A percentile compares a stretch with the other conserved stretches of the same genome.
These are phyloP conservation scores for Malassezia dermatis DNA, from an alignment of 1,284 basidiomycete genomes.

Conservation along the genomic window DNA sequence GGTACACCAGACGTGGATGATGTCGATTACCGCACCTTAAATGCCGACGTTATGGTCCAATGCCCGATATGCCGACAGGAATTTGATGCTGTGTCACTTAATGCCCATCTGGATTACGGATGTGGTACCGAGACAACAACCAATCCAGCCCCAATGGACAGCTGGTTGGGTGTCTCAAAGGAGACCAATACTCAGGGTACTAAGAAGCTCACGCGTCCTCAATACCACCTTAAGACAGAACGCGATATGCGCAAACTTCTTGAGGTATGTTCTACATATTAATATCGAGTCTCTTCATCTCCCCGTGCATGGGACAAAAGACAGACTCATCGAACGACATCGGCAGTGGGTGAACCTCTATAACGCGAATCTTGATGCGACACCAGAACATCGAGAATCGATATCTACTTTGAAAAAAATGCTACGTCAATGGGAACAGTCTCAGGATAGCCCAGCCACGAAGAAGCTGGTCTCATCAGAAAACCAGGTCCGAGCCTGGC, in stretches of 20 bases:
- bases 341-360: constrained; percentile 43
- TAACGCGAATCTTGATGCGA: constrained; percentile 43
- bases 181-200: constrained; percentile 8
- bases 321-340: constrained; percentile 31
- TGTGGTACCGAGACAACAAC: constrained; percentile 23
- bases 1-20: constrained; percentile 5
- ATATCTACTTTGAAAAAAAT: constrained; percentile 22
- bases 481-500: constrained; percentile 9
- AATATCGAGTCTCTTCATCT: constrained; percentile 18
- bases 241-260: constrained; percentile 34
- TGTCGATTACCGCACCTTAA: constrained; percentile 10
- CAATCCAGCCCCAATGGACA: neutral
- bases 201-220: constrained; percentile 31
- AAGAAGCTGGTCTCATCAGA: neutral
- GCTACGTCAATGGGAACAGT: constrained; percentile 31
- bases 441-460: neutral
- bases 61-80: constrained; percentile 36
- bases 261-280: constrained; percentile 3
- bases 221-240: constrained; percentile 32
- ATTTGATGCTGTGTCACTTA: constrained; percentile 30
- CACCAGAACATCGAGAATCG: constrained; percentile 22
- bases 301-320: constrained; percentile 23
- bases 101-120: constrained; percentile 36
- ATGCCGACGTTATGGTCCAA: constrained; percentile 20
- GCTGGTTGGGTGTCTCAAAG: constrained; percentile 1